phyloP scores from a whole-genome alignment of 352 stramenopile species.

The Aphanomyces invadans region DNA sequence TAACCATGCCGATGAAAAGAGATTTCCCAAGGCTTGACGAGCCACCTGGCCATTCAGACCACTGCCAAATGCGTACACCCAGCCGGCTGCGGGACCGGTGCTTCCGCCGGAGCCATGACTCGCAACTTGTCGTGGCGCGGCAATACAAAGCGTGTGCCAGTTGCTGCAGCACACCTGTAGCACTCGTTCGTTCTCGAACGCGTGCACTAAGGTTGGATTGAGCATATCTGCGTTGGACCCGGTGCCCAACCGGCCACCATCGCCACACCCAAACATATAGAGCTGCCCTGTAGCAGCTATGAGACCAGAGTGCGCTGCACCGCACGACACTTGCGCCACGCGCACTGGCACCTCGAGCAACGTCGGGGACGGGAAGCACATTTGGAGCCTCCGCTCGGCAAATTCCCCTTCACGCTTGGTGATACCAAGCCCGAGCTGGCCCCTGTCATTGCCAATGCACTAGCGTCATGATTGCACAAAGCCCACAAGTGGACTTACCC shows the following conservation, averaged over 20 bases:
- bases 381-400: constrained; percentile 36
- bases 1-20: neutral
- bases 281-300: constrained; percentile 50
- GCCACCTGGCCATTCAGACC: constrained; percentile 57
- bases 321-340: constrained; percentile 80
- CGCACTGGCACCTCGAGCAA: constrained; percentile 37
- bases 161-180: constrained; percentile 49
- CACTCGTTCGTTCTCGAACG: constrained; percentile 46
- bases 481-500: neutral
- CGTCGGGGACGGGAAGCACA: constrained; percentile 60
- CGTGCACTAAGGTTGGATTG: constrained; percentile 40
- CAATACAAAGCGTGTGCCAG: constrained; percentile 70
- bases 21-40: too few relatives aligned
- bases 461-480: neutral
- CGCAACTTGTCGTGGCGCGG: constrained; percentile 24
- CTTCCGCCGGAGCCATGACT: neutral
- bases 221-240: constrained; percentile 38
- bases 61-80: constrained; percentile 56
- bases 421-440: constrained; percentile 56
- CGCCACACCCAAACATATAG: constrained; percentile 83
- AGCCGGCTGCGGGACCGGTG: constrained; percentile 29
- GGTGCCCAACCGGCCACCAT: constrained; percentile 85
- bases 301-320: constrained; percentile 72
- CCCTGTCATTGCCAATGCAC: constrained; percentile 28
- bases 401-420: constrained; percentile 43